Evolutionary conservation across 306 rosid species (phyloP), one percentile per base, ranked within the genome.

Genomic region (Fragaria ananassa): DNA sequence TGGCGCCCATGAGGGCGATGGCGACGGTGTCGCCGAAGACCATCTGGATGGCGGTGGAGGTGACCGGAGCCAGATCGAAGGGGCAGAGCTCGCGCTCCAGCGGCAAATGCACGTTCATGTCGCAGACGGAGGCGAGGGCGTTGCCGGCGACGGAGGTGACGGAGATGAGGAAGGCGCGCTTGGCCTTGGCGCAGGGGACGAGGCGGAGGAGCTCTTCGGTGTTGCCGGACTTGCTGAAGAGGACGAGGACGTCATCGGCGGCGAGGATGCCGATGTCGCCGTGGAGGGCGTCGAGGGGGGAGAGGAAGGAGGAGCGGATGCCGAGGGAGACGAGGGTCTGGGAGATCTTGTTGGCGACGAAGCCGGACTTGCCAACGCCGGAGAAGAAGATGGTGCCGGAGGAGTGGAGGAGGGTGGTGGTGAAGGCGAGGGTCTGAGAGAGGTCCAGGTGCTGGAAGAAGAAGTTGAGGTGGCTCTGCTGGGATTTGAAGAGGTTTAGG

Each of bases 11-110:
- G 19, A 96, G 90, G 17, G 99, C 98, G 74, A 92, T 91, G 7
- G 99, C 99, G 17, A 92, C 93, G 3, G 99, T 96, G 77, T 96
- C 99, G 10, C 99, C 98, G 70, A 96, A 96, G 25, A 96, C 96
- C 99, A 96, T 92, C 85, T 96, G 99, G 34, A 96, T 92, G 0
- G 97, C 99, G 3, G 99, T 92, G 42, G 98, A 96, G 4, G 99
- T 96, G 4, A 96, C 99, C n/a, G 99, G 99, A 2, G 99, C 99
- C 53, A 96, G 81, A 78, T 93, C 90, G 44, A 96, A 92, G 0
- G 99, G 99, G 76, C 99, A 96, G 56, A 96, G 79, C 69, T 96
- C 98, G 1, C 98, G 78, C 89, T 92, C 91, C 47, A 96, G 68
- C 0, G 99, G 99, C 85, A 96, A 86, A 84, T 91, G 91, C 81